Evolutionary conservation across 768 basidiomycete species (phyloP), one percentile per base, ranked within the genome.

Genomic region (Naganishia antarctica): DNA sequence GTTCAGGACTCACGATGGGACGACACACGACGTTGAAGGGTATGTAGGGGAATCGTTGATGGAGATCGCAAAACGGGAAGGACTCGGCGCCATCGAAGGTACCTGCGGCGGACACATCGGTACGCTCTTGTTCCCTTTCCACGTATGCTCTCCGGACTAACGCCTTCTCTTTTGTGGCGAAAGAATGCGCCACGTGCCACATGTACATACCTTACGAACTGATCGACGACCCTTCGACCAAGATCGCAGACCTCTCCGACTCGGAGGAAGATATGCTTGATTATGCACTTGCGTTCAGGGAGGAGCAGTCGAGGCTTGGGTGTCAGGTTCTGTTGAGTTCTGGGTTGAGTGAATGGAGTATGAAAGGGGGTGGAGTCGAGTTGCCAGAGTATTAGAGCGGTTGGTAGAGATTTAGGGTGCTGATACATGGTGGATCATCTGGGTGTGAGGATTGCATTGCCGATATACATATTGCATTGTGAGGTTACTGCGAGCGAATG

Each of bases 131-230:
- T 59, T 58, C 73, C 5, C 28, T 15, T 29, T 50, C 29, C 29
- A 28, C 8, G n/a, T 29, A 25, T 50, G 2, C 7, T 50, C 18
- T 29, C n/a, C 25, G 3, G 28, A 29, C 48, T 16, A 16, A 29
- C 48, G 18, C 7, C 3, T 25, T 31, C 41, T 28, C 29, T 51
- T 13, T 51, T 7, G n/a, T 7, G n/a, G 29, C 26, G 9, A 25
- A 50, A 74, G 75, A 76, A 70, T 76, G 75, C 68, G 73, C 75
- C 31, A 76, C 75, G 11, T 76, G 75, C 51, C 75, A 76, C 63
- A 53, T 76, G 21, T 76, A 76, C 58, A 41, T 76, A 13, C 46
- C 66, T 2, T 47, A 67, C 26, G 8, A 41, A 3, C 25, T 47
- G 9, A 41, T 40, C 7, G 43, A 65, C 49, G 59, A 8, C 53